phyloP scores from a whole-genome alignment of 108 stramenopile species.

The Parietichytrium sp. region DNA sequence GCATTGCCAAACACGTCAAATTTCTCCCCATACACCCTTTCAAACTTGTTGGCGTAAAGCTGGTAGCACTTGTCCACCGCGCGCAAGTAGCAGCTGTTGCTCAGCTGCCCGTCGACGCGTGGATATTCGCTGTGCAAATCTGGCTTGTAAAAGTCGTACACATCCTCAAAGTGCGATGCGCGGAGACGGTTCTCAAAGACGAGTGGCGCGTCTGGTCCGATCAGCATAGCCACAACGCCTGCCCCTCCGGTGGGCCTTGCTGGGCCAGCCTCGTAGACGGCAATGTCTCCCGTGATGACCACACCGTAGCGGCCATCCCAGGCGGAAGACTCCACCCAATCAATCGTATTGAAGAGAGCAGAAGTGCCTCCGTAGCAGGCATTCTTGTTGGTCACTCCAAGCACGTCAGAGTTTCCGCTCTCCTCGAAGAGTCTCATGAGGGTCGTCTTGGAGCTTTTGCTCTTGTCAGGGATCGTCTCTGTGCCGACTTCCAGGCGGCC shows the following conservation, averaged over 20 bases:
- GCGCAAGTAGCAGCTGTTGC: conserved; percentile 88
- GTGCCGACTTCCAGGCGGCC: conserved; percentile 82
- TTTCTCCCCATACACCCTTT: conserved; percentile 40
- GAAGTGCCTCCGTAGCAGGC: conserved; percentile 98
- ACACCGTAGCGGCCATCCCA: conserved; percentile 95
- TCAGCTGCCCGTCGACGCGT: conserved; percentile 84
- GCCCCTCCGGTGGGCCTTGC: conserved; percentile 92
- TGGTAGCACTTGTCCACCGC: conserved; percentile 87
- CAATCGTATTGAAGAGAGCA: conserved; percentile 85
- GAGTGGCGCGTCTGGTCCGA: conserved; percentile 88
- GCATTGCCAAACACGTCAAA: not conserved
- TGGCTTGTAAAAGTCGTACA: conserved; percentile 98
- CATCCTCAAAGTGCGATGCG: conserved; percentile 81
- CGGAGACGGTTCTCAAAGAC: conserved; percentile 70
- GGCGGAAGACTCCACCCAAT: conserved; percentile 80
- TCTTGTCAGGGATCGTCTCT: conserved; percentile 93
- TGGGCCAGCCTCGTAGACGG: conserved; percentile 83
- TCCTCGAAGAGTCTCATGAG: conserved; percentile 84
- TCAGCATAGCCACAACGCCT: conserved; percentile 88
- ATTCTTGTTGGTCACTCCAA: conserved; percentile 90
- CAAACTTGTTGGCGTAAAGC: conserved; percentile 72
- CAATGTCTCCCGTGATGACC: conserved; percentile 92
- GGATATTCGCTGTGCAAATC: conserved; percentile 89
- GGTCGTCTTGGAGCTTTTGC: conserved; percentile 90
- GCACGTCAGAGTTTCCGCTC: conserved; percentile 78